A percentile compares a stretch with the other conserved stretches of the same genome.
Conservation (phyloP, 1,139 yeast genomes). For the Pichia sp. region DNA sequence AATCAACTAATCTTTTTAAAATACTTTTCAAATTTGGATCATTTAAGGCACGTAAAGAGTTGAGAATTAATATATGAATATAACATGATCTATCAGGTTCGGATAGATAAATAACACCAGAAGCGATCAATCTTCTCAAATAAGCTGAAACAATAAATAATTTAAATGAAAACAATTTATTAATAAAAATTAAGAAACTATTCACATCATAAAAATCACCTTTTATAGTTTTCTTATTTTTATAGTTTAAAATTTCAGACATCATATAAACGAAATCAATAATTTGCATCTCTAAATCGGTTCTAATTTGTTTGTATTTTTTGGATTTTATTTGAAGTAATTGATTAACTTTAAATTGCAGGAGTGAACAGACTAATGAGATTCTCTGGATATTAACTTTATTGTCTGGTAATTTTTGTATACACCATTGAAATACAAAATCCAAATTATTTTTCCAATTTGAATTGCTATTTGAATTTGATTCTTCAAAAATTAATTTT, state of each 20-base stretch:
- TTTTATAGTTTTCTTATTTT: constrained; percentile 6
- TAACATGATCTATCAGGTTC: constrained; percentile 32
- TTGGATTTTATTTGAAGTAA: constrained; percentile 25
- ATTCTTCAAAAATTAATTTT: constrained; percentile 24
- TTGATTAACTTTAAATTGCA: constrained; percentile 21
- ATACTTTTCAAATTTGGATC: constrained; percentile 49
- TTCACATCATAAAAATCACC: constrained; percentile 28
- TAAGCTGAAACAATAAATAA: constrained; percentile 61
- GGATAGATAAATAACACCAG: constrained; percentile 64
- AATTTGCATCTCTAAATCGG: constrained; percentile 41
- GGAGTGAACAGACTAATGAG: constrained; percentile 25
- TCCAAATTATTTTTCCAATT: constrained; percentile 39
- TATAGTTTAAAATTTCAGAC: constrained; percentile 24
- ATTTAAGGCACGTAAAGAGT: constrained; percentile 48
- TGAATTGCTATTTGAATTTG: constrained; percentile 12
- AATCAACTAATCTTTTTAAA: constrained; percentile 30
- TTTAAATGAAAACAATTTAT: constrained; percentile 47
- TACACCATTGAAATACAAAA: constrained; percentile 44
- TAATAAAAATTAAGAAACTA: constrained; percentile 45
- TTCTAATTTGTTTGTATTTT: constrained; percentile 30
- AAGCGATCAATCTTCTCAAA: constrained; percentile 70
- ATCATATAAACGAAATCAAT: constrained; percentile 34
- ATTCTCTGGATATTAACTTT: constrained; percentile 22
- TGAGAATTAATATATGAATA: constrained; percentile 45
- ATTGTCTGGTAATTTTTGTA: constrained; percentile 35